Evolutionary conservation across 164 flowering plant genomes (phyloP), one percentile per base, ranked within the genome.

Genomic region (Akebia trifoliata): DNA sequence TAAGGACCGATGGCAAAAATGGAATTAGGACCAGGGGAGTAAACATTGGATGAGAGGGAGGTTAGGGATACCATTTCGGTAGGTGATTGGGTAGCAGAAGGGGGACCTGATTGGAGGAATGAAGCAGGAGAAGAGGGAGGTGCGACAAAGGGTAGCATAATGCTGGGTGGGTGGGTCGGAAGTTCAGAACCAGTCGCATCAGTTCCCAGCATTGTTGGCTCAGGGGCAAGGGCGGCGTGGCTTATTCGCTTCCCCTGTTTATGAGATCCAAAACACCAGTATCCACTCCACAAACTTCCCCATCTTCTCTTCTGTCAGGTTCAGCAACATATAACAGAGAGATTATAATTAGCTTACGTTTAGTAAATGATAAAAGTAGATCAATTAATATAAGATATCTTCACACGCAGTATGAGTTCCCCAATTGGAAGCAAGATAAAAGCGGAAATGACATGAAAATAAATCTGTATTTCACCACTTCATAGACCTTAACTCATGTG

Each of bases 101-200:
- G 82, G 42, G 93, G 85, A 59, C 85, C 97, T n/a, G 99, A 94
- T 30, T 72, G 96, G 49, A 88, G 74, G 68, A 90, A 90, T 30
- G 99, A 94, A 22, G 85, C 97, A 28, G 99, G 99, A 49, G 99
- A 94, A 0, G 99, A 88, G 26, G 99, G 99, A 59, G 99, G 99
- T 4, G 99, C 99, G 38, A 69, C 65, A 38, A 87, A 90, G 32
- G 96, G 95, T n/a, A 78, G 72, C n/a, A 61, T 56, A 8, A 70
- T 40, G 2, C 77, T 36, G 42, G 86, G 72, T n/a, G 76, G 66
- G 61, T 77, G 88, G 50, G 45, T 15, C 21, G 68, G 50, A 69
- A 54, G 76, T 61, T 72, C 77, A 21, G 77, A 12, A 25, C 68
- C 68, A 49, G 82, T 53, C 21, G 54, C 71, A 51, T 66, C 61